Evolutionary conservation across 192 early-diverging fungal genomes (phyloP).

Genomic region (Coemansia sp.): DNA sequence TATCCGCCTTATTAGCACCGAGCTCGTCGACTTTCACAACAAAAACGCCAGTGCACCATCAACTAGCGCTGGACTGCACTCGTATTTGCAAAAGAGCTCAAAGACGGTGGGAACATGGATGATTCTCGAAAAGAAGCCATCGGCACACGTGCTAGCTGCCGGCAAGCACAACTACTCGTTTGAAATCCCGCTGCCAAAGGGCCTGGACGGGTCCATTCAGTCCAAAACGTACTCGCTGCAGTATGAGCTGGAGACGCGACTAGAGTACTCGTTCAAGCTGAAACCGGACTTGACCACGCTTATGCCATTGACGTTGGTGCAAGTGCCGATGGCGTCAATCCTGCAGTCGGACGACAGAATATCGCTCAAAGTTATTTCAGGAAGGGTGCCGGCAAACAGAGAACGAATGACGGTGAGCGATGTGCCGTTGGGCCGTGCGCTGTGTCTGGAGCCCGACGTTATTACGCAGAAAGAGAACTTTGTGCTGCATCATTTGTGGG

Average conservation of each 20-base stretch:
- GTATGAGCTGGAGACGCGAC: constrained; percentile 36
- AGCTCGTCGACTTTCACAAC: constrained; percentile 38
- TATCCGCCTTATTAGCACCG: constrained; percentile 33
- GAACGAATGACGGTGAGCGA: constrained; percentile 2
- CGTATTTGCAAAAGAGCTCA: constrained; percentile 42
- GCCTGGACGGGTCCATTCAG: constrained; percentile 29
- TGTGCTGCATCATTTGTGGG: constrained; percentile 44
- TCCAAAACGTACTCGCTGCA: constrained; percentile 25
- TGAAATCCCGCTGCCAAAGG: constrained; percentile 32
- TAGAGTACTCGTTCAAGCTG: constrained; percentile 42
- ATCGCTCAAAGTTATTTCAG: constrained; percentile 19
- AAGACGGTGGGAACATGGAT: constrained; percentile 27
- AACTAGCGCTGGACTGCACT: constrained; percentile 8
- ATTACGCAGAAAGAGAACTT: constrained; percentile 29
- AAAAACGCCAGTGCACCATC: constrained; percentile 6
- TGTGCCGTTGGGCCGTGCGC: constrained; percentile 31
- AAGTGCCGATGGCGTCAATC: constrained; percentile 38
- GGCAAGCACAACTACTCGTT: constrained; percentile 47
- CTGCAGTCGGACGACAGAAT: constrained; percentile 44
- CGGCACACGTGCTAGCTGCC: constrained; percentile 18
- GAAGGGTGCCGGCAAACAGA: not conserved
- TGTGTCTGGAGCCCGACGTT: constrained; percentile 20
- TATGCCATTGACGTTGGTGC: constrained; percentile 26
- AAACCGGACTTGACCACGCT: constrained; percentile 24
- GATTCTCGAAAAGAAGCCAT: constrained; percentile 19